Conservation (phyloP, 1,139 yeast genomes). For the Arxiozyma bovina region DNA sequence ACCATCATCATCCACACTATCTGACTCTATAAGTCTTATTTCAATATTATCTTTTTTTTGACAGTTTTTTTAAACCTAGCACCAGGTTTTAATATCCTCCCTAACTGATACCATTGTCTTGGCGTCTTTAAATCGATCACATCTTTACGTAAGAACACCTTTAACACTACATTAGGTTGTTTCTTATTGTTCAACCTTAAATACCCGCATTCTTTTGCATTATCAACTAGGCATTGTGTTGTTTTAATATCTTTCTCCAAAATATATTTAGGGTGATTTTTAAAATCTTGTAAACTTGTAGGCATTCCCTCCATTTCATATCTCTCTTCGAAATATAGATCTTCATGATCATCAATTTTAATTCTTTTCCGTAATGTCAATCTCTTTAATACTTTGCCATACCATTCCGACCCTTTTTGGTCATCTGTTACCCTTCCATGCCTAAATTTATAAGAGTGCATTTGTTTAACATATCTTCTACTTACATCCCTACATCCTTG, state of each 20-base stretch:
- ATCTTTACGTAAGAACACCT: conserved; percentile 58
- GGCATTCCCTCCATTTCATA: conserved; percentile 83
- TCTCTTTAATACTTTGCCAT: conserved; percentile 30
- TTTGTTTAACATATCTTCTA: conserved; percentile 58
- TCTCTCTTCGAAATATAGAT: conserved; percentile 57
- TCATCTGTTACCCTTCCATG: conserved; percentile 62
- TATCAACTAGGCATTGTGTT: conserved; percentile 63
- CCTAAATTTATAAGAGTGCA: conserved; percentile 64
- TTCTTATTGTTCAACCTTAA: conserved; percentile 39
- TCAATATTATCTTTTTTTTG: conserved; percentile 13
- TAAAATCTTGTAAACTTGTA: conserved; percentile 68
- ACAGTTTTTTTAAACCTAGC: conserved; percentile 51
- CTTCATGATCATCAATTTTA: conserved; percentile 58
- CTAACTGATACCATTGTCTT: conserved; percentile 78
- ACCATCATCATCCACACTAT: conserved; percentile 27
- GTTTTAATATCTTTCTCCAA: conserved; percentile 63
- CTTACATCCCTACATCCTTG: conserved; percentile 77
- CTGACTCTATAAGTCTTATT: background rate
- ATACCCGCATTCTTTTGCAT: conserved; percentile 59
- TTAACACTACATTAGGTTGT: conserved; percentile 29
- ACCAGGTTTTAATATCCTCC: conserved; percentile 66
- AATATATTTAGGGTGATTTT: conserved; percentile 81
- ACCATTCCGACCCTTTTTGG: conserved; percentile 58
- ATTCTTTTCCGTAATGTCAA: conserved; percentile 32
- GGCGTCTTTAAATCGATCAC: conserved; percentile 63